Evolutionary conservation across 2,329 filamentous ascomycete species (phyloP).

Genomic region (Scopulariopsis brevicaulis): DNA sequence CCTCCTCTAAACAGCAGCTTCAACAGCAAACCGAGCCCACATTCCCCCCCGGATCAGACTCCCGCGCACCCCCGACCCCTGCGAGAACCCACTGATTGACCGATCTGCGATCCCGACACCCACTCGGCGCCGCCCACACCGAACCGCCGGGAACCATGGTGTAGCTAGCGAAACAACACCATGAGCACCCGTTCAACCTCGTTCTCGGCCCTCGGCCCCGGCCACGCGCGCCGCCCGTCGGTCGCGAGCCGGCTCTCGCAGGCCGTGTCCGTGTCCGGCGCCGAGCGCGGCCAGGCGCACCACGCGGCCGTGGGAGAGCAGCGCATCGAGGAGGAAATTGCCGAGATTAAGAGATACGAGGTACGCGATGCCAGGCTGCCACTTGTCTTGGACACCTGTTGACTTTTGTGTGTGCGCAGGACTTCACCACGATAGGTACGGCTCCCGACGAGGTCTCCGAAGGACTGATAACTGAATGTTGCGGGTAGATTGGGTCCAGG

Average conservation of each 20-base stretch:
- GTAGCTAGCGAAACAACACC: constrained; percentile 15
- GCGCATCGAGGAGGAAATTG: constrained; percentile 86
- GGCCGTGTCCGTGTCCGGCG: constrained; percentile 54
- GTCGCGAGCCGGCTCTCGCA: constrained; percentile 56
- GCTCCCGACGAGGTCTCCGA: not conserved
- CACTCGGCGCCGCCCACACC: not conserved
- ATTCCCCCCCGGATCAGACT: not conserved
- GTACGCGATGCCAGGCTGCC: constrained; percentile 22
- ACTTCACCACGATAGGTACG: constrained; percentile 87
- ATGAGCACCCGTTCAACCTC: constrained; percentile 44
- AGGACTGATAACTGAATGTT: not conserved
- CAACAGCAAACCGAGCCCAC: not conserved
- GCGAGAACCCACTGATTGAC: not conserved
- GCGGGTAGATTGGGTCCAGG: constrained; percentile 81
- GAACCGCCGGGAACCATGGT: constrained; percentile 22
- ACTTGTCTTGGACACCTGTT: constrained; percentile 4
- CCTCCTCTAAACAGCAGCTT: not conserved
- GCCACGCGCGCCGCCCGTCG: constrained; percentile 34
- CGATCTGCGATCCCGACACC: not conserved
- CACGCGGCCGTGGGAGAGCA: constrained; percentile 45
- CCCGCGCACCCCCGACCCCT: not conserved
- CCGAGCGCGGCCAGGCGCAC: constrained; percentile 48
- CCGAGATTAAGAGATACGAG: constrained; percentile 95
- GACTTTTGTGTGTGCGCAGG: constrained; percentile 24
- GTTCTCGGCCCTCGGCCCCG: constrained; percentile 18